These are phyloP conservation scores for Pestalotiopsis fici DNA, from an alignment of 2,329 filamentous ascomycete genomes.

Conservation along the genomic window DNA sequence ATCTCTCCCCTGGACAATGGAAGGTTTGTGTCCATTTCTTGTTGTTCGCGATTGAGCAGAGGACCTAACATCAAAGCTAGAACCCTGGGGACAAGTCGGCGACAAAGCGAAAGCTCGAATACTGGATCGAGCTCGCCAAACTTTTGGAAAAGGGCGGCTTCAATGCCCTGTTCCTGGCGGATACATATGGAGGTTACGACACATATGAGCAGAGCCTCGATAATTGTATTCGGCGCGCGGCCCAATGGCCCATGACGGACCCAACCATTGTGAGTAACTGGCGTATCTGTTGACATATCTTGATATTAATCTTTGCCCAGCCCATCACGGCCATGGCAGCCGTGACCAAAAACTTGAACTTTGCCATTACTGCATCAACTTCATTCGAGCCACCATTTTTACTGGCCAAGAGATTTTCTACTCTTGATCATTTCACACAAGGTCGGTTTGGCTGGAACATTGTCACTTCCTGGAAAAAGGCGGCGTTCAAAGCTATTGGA, in stretches of 20 bases:
- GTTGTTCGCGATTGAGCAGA: too few relatives aligned
- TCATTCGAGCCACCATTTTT: conserved; percentile 64
- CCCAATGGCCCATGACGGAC: conserved; percentile 67
- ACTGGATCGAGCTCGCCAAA: conserved; percentile 66
- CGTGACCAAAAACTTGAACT: conserved; percentile 63
- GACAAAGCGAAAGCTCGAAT: conserved; percentile 59
- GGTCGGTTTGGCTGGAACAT: conserved; percentile 69
- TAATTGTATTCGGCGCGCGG: conserved; percentile 61
- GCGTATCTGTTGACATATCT: conserved; percentile 10
- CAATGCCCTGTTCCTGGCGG: conserved; percentile 66
- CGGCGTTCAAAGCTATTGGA: conserved; percentile 63
- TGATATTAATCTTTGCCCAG: conserved; percentile 29
- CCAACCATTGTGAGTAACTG: conserved; percentile 53
- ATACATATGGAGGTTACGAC: conserved; percentile 66
- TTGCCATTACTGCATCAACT: conserved; percentile 64
- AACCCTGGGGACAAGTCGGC: conserved; percentile 63
- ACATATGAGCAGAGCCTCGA: conserved; percentile 62
- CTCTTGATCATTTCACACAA: conserved; percentile 61
- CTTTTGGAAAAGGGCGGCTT: conserved; percentile 62
- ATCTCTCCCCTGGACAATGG: conserved; percentile 68
- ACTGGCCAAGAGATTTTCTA: conserved; percentile 63
- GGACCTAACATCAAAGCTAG: conserved; percentile 30
- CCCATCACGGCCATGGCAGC: conserved; percentile 68
- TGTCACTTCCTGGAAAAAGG: conserved; percentile 55
- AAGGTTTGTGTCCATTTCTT: conserved; percentile 42